These are phyloP conservation scores for Triangularia verruculosa DNA, from an alignment of 2,329 filamentous ascomycete genomes.

Conservation along the genomic window DNA sequence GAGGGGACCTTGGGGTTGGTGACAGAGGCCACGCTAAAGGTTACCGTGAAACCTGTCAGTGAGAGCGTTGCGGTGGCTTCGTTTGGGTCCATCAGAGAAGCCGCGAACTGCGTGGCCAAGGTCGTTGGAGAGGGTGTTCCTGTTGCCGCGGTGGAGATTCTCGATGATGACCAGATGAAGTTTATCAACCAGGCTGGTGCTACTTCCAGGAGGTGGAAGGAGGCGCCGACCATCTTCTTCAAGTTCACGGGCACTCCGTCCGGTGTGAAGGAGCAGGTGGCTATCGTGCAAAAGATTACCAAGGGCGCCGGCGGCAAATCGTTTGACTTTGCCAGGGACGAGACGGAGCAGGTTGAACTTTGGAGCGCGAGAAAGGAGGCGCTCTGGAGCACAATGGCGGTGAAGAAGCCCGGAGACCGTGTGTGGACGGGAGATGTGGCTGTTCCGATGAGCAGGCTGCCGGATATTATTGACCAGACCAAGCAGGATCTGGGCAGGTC, in stretches of 20 bases:
- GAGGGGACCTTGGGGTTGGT: constrained; percentile 90
- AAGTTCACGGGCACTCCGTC: constrained; percentile 72
- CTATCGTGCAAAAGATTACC: constrained; percentile 62
- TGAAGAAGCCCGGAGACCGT: constrained; percentile 61
- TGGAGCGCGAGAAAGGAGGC: constrained; percentile 85
- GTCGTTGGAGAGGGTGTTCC: constrained; percentile 80
- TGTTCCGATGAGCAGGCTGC: constrained; percentile 71
- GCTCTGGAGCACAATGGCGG: constrained; percentile 74
- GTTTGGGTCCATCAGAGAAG: constrained; percentile 59
- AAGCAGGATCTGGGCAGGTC: constrained; percentile 68
- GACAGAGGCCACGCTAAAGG: constrained; percentile 84
- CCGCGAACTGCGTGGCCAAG: constrained; percentile 73
- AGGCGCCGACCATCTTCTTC: constrained; percentile 77
- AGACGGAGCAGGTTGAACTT: constrained; percentile 70
- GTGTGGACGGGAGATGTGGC: constrained; percentile 88
- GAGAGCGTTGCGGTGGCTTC: constrained; percentile 75
- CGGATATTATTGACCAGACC: constrained; percentile 75
- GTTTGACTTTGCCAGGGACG: constrained; percentile 73
- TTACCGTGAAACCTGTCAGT: constrained; percentile 75
- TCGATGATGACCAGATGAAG: constrained; percentile 87
- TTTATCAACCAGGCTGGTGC: constrained; percentile 64
- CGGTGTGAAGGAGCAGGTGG: constrained; percentile 76
- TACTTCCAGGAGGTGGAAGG: constrained; percentile 66
- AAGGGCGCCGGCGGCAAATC: constrained; percentile 59
- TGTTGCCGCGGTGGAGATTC: constrained; percentile 86